phyloP scores from a whole-genome alignment of 2,329 filamentous ascomycete species.

The Harringtonia lauricola region DNA sequence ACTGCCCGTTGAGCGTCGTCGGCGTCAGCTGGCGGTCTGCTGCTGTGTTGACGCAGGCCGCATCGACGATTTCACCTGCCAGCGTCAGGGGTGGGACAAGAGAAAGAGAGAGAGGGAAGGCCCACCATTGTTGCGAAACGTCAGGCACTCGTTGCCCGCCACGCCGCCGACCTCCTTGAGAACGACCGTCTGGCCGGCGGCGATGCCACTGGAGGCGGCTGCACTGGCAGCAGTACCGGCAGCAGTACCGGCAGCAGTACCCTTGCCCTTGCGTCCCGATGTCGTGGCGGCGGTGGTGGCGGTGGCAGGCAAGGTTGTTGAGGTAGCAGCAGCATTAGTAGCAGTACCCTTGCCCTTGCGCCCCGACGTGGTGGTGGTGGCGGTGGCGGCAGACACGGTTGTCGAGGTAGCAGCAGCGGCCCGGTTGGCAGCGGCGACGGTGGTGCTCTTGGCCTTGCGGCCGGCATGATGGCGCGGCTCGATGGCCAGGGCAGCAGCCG shows the following conservation, averaged over 20 bases:
- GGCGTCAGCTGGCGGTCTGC: constrained; percentile 29
- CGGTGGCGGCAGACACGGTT: not conserved
- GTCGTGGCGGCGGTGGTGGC: constrained; percentile 1
- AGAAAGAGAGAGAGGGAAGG: not conserved
- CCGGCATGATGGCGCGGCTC: constrained; percentile 6
- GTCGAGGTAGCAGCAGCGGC: constrained; percentile 1
- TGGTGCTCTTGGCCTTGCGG: not conserved
- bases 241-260: too few species aligned
- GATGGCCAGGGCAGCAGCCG: constrained; percentile 11
- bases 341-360: too few species aligned
- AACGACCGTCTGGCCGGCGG: constrained; percentile 22
- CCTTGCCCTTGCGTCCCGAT: too few species aligned
- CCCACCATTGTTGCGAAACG: constrained; percentile 29
- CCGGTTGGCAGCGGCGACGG: not conserved
- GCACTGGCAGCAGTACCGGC: too few species aligned
- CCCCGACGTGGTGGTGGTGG: constrained; percentile 1
- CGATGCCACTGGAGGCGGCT: too few species aligned
- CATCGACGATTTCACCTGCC: constrained; percentile 28
- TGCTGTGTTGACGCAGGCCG: constrained; percentile 14
- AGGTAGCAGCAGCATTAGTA: too few species aligned
- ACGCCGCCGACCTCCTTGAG: constrained; percentile 26
- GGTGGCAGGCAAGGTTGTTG: not conserved
- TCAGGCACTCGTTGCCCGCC: constrained; percentile 24
- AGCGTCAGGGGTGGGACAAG: not conserved
- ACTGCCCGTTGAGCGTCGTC: constrained; percentile 18